Evolutionary conservation across 208 protist genomes (phyloP).

Genomic region (Crithidia brevicula): DNA sequence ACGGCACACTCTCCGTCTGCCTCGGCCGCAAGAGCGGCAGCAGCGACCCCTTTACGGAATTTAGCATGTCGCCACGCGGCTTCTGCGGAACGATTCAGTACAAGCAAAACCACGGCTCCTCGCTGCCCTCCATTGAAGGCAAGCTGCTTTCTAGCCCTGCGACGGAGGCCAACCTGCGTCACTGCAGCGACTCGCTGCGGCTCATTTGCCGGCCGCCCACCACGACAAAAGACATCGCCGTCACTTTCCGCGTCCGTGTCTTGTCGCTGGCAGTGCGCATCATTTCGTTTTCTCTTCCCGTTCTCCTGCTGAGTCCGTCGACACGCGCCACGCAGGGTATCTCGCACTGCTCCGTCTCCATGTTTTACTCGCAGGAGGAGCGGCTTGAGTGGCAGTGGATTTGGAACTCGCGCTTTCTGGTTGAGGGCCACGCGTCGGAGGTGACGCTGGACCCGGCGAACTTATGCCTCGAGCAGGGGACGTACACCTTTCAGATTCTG

Average conservation of each 20-base stretch:
- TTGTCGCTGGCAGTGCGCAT: constrained; percentile 32
- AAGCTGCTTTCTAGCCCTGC: constrained; percentile 10
- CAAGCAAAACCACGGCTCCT: constrained; percentile 65
- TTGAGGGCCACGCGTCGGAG: constrained; percentile 42
- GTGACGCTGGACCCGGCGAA: constrained; percentile 29
- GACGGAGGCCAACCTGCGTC: constrained; percentile 22
- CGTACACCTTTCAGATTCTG: constrained; percentile 39
- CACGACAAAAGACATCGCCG: constrained; percentile 23
- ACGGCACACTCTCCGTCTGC: constrained; percentile 78
- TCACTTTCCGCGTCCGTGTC: constrained; percentile 27
- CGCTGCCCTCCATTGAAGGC: constrained; percentile 59
- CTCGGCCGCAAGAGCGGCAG: constrained; percentile 82
- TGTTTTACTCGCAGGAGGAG: constrained; percentile 28
- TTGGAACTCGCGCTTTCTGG: constrained; percentile 56
- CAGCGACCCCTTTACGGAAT: constrained; percentile 72
- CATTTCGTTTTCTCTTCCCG: constrained; percentile 27
- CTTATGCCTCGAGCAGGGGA: constrained; percentile 38
- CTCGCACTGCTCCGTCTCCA: constrained; percentile 37
- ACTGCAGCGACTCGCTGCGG: constrained; percentile 34
- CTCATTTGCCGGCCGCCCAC: constrained; percentile 32
- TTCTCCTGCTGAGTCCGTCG: constrained; percentile 26
- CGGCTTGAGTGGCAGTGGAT: constrained; percentile 46
- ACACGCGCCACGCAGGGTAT: constrained; percentile 26
- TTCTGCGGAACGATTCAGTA: constrained; percentile 92
- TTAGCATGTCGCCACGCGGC: constrained; percentile 61